Evolutionary conservation across 257 asterid genomes (phyloP), one percentile per base, ranked within the genome.

Genomic region (Henckelia pumila): DNA sequence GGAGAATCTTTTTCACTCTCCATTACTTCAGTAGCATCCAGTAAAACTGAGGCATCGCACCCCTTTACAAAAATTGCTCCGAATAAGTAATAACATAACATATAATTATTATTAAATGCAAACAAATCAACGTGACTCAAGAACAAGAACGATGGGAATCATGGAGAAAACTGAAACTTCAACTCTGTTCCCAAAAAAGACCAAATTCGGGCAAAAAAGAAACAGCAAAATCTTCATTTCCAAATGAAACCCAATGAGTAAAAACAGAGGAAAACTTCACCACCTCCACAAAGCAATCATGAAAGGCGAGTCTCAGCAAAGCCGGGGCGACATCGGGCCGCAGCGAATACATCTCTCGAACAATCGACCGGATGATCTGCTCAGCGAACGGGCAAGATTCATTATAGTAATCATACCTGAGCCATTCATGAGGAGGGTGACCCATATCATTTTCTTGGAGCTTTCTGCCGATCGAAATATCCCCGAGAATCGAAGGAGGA

Each of bases 31-130:
- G 57, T 73, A 7, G 88, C 26, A 33, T 89, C 95, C 80, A 92
- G 78, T 69, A 92, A 69, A 62, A 92, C 68, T 8, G 98, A 87
- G 28, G 88, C 98, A 59, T 92, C 98, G 65, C 96, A 89, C 0
- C 95, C 97, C 97, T 90, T 61, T 20, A 49, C 44, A 63, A 40
- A 25, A 24, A 44, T 56, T 65, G 40, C 3, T 29, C 56, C 30
- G 7, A 57, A 28, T n/a, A n/a, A n/a, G n/a, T n/a, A n/a, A n/a
- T 35, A 8, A 55, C 50, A n/a, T 23, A 16, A 16, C 57, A 22
- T 68, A 63, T 47, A 33, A 58, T 30, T 5, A 30, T 7, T 21
- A 56, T 62, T 20, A 30, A 14, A 40, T 40, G 7, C 55, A 47
- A 65, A 50, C 68, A 47, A 14, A 25, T 2, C 47, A 67, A 13